Conservation (phyloP, 2,329 filamentous ascomycete species). For the Endoconidiophora polonica region DNA sequence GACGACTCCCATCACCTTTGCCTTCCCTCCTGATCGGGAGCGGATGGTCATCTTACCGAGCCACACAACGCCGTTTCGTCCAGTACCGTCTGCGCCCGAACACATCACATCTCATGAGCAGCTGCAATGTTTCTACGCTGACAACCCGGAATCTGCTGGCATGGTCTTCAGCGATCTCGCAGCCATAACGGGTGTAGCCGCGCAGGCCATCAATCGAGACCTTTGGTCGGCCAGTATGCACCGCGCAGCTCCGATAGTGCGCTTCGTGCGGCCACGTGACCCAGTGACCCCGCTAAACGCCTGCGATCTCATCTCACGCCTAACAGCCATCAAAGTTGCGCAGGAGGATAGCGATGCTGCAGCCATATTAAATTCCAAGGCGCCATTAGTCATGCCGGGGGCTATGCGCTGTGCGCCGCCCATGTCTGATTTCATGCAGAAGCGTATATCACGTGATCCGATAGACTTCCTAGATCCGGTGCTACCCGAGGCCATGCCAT, state of each 20-base stretch:
- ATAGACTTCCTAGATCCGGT: slow-evolving; percentile 5
- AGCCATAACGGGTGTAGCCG: not conserved
- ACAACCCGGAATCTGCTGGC: not conserved
- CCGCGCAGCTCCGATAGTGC: not conserved
- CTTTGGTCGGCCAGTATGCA: not conserved
- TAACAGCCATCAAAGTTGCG: not conserved
- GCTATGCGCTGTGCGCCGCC: too few relatives aligned
- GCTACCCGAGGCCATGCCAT: not conserved
- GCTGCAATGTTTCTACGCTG: not conserved
- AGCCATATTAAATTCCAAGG: too few relatives aligned
- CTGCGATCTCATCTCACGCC: too few relatives aligned
- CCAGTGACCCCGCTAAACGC: too few relatives aligned
- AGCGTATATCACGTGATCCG: not conserved
- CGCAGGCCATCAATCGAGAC: not conserved
- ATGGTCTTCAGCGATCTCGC: not conserved
- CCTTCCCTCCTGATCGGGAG: too few relatives aligned
- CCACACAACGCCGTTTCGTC: too few relatives aligned
- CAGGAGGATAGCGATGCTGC: not conserved
- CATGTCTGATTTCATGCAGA: not conserved
- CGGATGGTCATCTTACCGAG: too few relatives aligned
- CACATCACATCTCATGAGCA: not conserved
- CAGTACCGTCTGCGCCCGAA: too few relatives aligned
- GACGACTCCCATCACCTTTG: too few relatives aligned
- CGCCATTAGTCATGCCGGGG: too few relatives aligned
- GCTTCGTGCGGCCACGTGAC: not conserved